Percentiles rank a stretch among this genome's conserved stretches.
These are phyloP conservation scores for Cytospora mali DNA, from an alignment of 2,329 filamentous ascomycete species.

Conservation along the genomic window DNA sequence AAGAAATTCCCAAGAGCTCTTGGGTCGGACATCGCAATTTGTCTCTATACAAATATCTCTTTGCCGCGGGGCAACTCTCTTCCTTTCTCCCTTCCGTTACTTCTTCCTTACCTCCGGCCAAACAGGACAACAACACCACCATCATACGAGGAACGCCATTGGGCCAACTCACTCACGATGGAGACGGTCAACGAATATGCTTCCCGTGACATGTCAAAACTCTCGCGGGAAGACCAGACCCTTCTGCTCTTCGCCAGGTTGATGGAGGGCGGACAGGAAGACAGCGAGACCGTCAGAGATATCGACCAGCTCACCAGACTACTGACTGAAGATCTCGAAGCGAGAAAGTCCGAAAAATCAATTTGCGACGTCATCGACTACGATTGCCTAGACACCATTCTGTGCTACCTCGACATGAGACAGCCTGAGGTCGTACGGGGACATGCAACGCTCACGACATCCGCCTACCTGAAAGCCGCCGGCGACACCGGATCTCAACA, in stretches of 20 bases:
- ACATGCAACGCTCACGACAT: constrained; percentile 79
- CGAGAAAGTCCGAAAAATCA: constrained; percentile 48
- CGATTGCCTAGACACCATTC: constrained; percentile 80
- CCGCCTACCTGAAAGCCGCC: constrained; percentile 80
- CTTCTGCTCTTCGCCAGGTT: constrained; percentile 82
- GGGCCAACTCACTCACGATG: constrained; percentile 34
- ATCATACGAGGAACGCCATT: background rate
- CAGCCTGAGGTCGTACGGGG: constrained; percentile 72
- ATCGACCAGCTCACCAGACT: constrained; percentile 62
- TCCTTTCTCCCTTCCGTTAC: background rate
- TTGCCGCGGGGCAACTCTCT: background rate
- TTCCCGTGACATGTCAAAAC: constrained; percentile 35
- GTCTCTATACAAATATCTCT: background rate
- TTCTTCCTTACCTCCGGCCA: background rate
- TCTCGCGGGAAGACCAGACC: constrained; percentile 62
- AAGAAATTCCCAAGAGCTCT: constrained; percentile 10
- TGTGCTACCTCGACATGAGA: constrained; percentile 85
- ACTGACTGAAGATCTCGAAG: constrained; percentile 56
- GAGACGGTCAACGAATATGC: constrained; percentile 39
- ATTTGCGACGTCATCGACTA: constrained; percentile 67
- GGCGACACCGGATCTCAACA: constrained; percentile 70
- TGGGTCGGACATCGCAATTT: background rate
- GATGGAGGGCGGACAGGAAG: constrained; percentile 88
- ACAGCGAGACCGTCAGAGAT: constrained; percentile 66
- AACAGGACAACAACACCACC: background rate